These are phyloP conservation scores for Centella asiatica DNA, from an alignment of 129 eudicot genomes.

Conservation along the genomic window DNA sequence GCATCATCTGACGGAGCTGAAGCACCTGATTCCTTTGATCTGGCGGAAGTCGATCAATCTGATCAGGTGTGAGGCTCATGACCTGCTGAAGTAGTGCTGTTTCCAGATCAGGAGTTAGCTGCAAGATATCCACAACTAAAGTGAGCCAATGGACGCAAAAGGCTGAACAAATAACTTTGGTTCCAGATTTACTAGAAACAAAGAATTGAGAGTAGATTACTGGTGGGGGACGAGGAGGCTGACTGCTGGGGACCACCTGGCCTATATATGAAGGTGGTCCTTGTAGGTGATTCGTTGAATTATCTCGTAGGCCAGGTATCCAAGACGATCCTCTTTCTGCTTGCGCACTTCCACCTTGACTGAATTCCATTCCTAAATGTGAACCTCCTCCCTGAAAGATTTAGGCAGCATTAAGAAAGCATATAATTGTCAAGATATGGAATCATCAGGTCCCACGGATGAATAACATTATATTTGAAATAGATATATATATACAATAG, in stretches of 20 bases:
- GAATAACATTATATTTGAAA: background rate
- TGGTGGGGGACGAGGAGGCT: constrained; percentile 49
- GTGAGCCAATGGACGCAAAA: background rate
- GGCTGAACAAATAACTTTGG: background rate
- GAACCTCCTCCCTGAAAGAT: constrained; percentile 51
- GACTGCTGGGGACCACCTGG: constrained; percentile 45
- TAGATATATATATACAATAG: background rate
- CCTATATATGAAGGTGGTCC: constrained; percentile 32
- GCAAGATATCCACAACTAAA: constrained; percentile 14
- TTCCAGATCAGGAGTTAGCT: constrained; percentile 75
- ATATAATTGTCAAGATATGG: background rate
- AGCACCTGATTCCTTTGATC: constrained; percentile 88
- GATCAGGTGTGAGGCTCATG: constrained; percentile 79
- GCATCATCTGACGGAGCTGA: constrained; percentile 82
- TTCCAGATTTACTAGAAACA: background rate
- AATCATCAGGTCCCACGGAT: background rate
- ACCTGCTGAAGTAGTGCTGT: constrained; percentile 74
- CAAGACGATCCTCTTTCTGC: constrained; percentile 57
- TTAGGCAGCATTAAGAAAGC: background rate
- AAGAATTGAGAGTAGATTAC: constrained; percentile 26
- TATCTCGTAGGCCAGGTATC: constrained; percentile 50
- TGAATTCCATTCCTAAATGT: constrained; percentile 59
- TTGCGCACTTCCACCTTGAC: constrained; percentile 54
- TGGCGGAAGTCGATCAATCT: constrained; percentile 64
- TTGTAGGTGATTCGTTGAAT: constrained; percentile 27